Conservation (phyloP, 2,329 filamentous ascomycete species). For the Akanthomyces muscarius region DNA sequence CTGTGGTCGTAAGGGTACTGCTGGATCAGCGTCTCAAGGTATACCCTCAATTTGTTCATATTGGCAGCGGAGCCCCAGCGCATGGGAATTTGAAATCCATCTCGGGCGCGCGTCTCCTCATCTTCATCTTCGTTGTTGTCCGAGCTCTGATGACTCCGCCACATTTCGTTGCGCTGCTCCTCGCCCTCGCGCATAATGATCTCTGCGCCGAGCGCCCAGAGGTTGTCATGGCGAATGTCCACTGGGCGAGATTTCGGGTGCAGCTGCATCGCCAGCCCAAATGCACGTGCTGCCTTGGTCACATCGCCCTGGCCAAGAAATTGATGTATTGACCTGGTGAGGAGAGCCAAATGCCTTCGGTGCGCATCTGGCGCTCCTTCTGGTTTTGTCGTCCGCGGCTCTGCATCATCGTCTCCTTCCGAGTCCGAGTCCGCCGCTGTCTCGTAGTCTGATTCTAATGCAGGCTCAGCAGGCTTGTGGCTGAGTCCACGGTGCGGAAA, state of each 20-base stretch:
- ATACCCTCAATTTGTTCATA: conserved; percentile 46
- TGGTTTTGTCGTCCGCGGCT: conserved; percentile 39
- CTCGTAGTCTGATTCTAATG: conserved; percentile 9
- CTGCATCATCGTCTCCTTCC: conserved; percentile 61
- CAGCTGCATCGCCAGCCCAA: conserved; percentile 66
- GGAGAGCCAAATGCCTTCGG: conserved; percentile 55
- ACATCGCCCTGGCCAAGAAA: conserved; percentile 70
- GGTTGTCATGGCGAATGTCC: conserved; percentile 64
- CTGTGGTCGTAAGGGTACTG: conserved; percentile 68
- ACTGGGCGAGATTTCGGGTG: conserved; percentile 40
- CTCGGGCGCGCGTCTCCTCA: not conserved
- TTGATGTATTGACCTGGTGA: conserved; percentile 67
- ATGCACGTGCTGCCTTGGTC: conserved; percentile 66
- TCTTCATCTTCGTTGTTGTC: not conserved
- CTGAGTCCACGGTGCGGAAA: conserved; percentile 49
- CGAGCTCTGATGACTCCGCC: not conserved
- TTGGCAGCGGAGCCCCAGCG: conserved; percentile 45
- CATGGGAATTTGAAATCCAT: not conserved
- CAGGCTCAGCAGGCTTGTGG: not conserved
- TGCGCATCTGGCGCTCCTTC: conserved; percentile 16
- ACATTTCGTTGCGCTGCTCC: conserved; percentile 23
- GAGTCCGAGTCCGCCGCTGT: conserved; percentile 38
- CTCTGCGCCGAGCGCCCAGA: conserved; percentile 84
- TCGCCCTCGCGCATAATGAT: conserved; percentile 65
- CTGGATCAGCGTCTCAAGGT: conserved; percentile 74